A percentile compares a stretch with the other conserved stretches of the same genome.
Conservation (phyloP, 352 stramenopile genomes). For the Globisporangium viniferum region DNA sequence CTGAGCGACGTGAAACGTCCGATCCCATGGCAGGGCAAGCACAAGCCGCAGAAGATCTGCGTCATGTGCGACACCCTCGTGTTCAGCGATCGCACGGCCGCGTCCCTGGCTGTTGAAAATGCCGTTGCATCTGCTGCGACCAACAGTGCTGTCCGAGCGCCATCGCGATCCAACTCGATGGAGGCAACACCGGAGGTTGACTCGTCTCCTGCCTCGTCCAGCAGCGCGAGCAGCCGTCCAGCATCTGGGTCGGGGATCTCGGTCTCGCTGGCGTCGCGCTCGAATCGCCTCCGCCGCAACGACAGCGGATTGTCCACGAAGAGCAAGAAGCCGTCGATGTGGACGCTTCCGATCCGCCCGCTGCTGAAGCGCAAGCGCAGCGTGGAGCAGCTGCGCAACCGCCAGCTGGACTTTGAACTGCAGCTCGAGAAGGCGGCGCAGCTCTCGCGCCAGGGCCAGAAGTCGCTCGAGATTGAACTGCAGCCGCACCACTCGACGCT, state of each 20-base stretch:
- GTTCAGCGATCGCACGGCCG: constrained; percentile 19
- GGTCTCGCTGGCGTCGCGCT: constrained; percentile 16
- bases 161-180: constrained; percentile 5
- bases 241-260: constrained; percentile 11
- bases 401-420: constrained; percentile 32
- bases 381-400: constrained; percentile 44
- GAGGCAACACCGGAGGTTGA: not conserved
- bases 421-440: constrained; percentile 42
- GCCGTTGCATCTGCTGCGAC: not conserved
- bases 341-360: constrained; percentile 44
- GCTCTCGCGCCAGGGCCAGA: constrained; percentile 16
- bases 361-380: constrained; percentile 52
- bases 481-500: constrained; percentile 31
- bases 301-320: constrained; percentile 15
- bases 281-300: constrained; percentile 10
- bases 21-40: constrained; percentile 33
- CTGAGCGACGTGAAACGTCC: constrained; percentile 31
- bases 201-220: constrained; percentile 24
- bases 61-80: constrained; percentile 47
- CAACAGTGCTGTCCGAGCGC: not conserved
- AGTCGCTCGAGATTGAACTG: constrained; percentile 30
- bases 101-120: not conserved
- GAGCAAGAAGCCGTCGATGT: constrained; percentile 34
- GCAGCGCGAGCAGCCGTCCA: constrained; percentile 10
- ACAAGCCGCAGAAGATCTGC: constrained; percentile 58